A percentile compares a stretch with the other conserved stretches of the same genome.
Conservation (phyloP, 768 basidiomycete species). For the Mycena belliarum region DNA sequence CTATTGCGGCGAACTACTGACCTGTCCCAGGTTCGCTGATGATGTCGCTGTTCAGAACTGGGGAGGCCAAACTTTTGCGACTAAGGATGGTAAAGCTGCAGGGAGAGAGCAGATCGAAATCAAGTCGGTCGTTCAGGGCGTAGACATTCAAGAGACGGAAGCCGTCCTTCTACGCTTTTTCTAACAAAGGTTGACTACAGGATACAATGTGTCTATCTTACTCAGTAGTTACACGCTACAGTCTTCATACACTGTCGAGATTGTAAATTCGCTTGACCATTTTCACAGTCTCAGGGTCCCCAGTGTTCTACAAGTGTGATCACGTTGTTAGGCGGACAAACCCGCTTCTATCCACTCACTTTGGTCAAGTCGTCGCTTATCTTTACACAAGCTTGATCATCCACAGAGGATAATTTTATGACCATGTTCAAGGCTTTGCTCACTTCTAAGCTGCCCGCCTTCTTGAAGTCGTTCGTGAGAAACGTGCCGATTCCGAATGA, state of each 20-base stretch:
- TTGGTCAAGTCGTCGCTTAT: conserved; percentile 92
- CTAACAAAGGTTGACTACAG: background rate
- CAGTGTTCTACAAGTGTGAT: conserved; percentile 59
- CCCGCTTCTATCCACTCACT: conserved; percentile 30
- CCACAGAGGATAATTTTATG: conserved; percentile 82
- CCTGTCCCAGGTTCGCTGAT: conserved; percentile 42
- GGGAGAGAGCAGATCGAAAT: conserved; percentile 34
- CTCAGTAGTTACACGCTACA: background rate
- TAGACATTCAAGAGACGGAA: conserved; percentile 38
- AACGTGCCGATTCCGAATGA: conserved; percentile 94
- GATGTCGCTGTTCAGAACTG: conserved; percentile 53
- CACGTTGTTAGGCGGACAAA: background rate
- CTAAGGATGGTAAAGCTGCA: conserved; percentile 39
- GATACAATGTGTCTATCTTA: background rate
- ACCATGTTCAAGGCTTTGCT: conserved; percentile 93
- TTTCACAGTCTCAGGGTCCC: conserved; percentile 58
- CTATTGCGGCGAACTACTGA: background rate
- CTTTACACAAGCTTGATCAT: conserved; percentile 81
- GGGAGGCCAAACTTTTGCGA: conserved; percentile 62
- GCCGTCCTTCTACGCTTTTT: conserved; percentile 30
- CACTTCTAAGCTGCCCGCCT: conserved; percentile 47
- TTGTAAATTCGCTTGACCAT: conserved; percentile 57
- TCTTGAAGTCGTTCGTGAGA: conserved; percentile 86
- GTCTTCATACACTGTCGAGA: conserved; percentile 25
- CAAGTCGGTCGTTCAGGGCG: conserved; percentile 22